Evolutionary conservation across 495 filamentous ascomycete species (phyloP), one percentile per base, ranked within the genome.

Genomic region (Talaromyces thailandensis): DNA sequence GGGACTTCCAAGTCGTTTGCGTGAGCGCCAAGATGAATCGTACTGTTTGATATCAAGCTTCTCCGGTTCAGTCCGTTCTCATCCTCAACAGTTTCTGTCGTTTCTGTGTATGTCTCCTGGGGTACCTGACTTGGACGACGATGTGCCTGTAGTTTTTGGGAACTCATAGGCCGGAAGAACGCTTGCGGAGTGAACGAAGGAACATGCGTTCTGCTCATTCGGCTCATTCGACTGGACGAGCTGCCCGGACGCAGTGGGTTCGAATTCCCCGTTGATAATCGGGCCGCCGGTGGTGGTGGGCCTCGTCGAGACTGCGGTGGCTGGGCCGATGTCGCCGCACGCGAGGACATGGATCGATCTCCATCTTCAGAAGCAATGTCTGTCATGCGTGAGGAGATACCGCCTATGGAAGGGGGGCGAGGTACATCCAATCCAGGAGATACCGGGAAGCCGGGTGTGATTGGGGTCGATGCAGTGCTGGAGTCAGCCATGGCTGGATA

Each of bases 151-250:
- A 97, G 79, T 69, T 90, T 86, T 72, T 97, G 93, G 24, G 92
- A 95, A 75, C 92, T 97, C 94, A 98, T 96, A 18, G 94, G 94
- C 8, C 88, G 87, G 67, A 96, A 96, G 73, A 98, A 98, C 21
- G 88, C 93, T 65, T 93, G 88, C 14, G 92, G 91, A 7, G 92
- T 86, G 29, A 98, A 76, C 1, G 88, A 90, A 7, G 94, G 93
- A 37, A 96, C 93, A 78, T 98, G 94, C 18, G 89, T 93, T 68
- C 86, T 82, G 70, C 89, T 91, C 56, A 91, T 89, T 67, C 86
- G 82, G 70, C 89, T 91, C 3, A 81, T 82, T 2, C 86, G 83
- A 71, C 89, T 91, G 1, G 82, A 83, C 3, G 88, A 83, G 64
- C 83, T 89, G 25, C 75, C 72, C 11, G 88, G 88, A 65, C 87